Percentiles rank a stretch among this genome's conserved stretches.
phyloP scores from a whole-genome alignment of 2,329 filamentous ascomycete species.

The Coniochaeta ligniaria region DNA sequence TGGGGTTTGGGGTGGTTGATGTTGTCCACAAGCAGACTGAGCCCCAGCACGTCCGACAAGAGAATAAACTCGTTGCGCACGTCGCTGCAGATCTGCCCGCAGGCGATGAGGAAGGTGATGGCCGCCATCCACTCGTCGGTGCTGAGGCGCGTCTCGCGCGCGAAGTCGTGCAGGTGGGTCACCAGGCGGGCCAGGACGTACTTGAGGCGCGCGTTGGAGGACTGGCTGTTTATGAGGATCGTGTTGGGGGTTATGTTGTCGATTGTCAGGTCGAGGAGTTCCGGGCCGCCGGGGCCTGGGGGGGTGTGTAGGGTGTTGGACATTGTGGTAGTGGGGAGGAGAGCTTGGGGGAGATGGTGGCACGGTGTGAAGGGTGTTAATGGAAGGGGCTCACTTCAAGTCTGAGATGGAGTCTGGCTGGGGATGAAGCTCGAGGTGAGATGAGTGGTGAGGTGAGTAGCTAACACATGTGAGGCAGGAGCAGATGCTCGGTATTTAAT shows the following conservation, averaged over 20 bases:
- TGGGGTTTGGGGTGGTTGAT: slow-evolving; percentile 78
- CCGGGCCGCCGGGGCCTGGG: slow-evolving; percentile 6
- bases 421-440: neutral
- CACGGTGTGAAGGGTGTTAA: too few relatives aligned
- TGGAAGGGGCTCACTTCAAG: too few relatives aligned
- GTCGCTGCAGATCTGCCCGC: slow-evolving; percentile 67
- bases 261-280: slow-evolving; percentile 55
- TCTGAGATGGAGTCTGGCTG: too few relatives aligned
- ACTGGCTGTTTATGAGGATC: slow-evolving; percentile 66
- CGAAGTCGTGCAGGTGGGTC: slow-evolving; percentile 74
- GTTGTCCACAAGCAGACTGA: slow-evolving; percentile 72
- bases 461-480: neutral
- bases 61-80: slow-evolving; percentile 79
- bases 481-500: neutral
- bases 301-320: slow-evolving; percentile 4
- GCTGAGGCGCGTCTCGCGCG: slow-evolving; percentile 68
- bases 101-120: slow-evolving; percentile 62
- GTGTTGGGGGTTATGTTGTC: slow-evolving; percentile 78
- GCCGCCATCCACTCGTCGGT: slow-evolving; percentile 73
- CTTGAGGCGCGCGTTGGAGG: slow-evolving; percentile 59
- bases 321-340: neutral
- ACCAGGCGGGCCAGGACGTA: slow-evolving; percentile 70
- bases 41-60: slow-evolving; percentile 70
- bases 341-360: neutral
- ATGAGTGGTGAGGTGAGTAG: neutral